Percentiles rank a stretch among this genome's conserved stretches.
Evolutionary conservation across 2,329 filamentous ascomycete species (phyloP).

Genomic region (Neofusicoccum kwambonambiense): DNA sequence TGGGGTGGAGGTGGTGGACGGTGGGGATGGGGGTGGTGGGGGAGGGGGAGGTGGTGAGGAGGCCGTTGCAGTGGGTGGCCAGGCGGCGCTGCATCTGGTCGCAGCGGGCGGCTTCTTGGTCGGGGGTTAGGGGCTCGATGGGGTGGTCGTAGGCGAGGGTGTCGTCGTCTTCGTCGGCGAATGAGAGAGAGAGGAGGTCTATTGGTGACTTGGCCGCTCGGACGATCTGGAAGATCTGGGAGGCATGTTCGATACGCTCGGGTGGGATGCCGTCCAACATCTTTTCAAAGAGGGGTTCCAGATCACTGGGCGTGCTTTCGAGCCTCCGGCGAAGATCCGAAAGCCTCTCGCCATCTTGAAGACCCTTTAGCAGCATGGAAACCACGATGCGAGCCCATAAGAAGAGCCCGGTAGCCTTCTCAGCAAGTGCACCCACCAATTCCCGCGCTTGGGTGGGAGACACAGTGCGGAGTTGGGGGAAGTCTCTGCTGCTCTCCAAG

Average conservation of each 20-base stretch:
- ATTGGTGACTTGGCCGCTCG: not conserved
- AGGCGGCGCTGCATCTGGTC: not conserved
- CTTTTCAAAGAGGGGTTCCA: slow-evolving; percentile 23
- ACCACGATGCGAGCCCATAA: slow-evolving; percentile 13
- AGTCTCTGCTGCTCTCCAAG: not conserved
- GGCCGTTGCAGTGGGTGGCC: slow-evolving; percentile 5
- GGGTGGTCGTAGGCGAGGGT: not conserved
- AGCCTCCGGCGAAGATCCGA: slow-evolving; percentile 23
- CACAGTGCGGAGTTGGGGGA: not conserved
- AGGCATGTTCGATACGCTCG: slow-evolving; percentile 20
- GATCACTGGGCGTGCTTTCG: slow-evolving; percentile 21
- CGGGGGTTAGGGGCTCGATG: not conserved
- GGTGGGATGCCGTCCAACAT: slow-evolving; percentile 23
- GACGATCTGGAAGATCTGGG: slow-evolving; percentile 19
- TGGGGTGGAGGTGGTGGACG: slow-evolving; percentile 17
- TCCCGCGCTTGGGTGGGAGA: not conserved
- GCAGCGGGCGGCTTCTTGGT: not conserved
- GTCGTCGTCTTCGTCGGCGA: slow-evolving; percentile 6
- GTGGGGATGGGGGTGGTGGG: not conserved
- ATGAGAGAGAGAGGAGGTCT: slow-evolving; percentile 2
- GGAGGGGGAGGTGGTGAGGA: not conserved
- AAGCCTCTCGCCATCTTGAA: slow-evolving; percentile 21
- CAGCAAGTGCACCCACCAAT: not conserved
- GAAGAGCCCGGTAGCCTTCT: slow-evolving; percentile 16
- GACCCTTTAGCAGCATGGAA: slow-evolving; percentile 9